These are phyloP conservation scores for Davidsoniella neocaledoniae DNA, from an alignment of 2,329 filamentous ascomycete genomes.

Conservation along the genomic window DNA sequence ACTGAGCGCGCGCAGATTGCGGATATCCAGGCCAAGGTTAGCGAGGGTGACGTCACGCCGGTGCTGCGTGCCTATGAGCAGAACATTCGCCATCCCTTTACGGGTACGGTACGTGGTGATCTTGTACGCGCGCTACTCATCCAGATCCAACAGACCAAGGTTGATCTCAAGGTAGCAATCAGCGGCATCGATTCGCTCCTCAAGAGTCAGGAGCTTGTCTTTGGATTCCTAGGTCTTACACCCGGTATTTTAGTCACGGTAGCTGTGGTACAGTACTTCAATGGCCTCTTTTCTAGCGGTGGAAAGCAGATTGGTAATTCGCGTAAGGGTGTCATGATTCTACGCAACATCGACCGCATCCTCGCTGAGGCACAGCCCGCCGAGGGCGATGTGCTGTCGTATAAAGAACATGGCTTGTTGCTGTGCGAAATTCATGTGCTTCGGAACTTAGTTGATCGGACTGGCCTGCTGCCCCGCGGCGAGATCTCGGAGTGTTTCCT, in stretches of 20 bases:
- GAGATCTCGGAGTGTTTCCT: conserved; percentile 70
- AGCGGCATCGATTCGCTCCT: conserved; percentile 86
- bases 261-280: conserved; percentile 55
- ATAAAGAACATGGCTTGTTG: conserved; percentile 82
- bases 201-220: conserved; percentile 92
- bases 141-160: conserved; percentile 97
- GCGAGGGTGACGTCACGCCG: conserved; percentile 82
- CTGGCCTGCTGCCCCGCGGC: conserved; percentile 45
- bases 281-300: conserved; percentile 52
- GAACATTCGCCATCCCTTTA: conserved; percentile 66
- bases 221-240: conserved; percentile 90
- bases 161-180: conserved; percentile 91
- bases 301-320: conserved; percentile 46
- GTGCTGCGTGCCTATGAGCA: conserved; percentile 83
- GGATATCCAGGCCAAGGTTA: conserved; percentile 61
- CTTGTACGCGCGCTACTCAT: conserved; percentile 81
- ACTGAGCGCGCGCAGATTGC: conserved; percentile 50
- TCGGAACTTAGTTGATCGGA: conserved; percentile 42
- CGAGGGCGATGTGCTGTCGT: conserved; percentile 59
- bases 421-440: conserved; percentile 81
- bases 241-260: conserved; percentile 81
- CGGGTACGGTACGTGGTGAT: conserved; percentile 70
- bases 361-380: conserved; percentile 51
- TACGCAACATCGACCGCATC: conserved; percentile 79
- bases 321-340: conserved; percentile 54